phyloP scores from a whole-genome alignment of 2,329 filamentous ascomycete genomes.

The Eurotiales sp. region DNA sequence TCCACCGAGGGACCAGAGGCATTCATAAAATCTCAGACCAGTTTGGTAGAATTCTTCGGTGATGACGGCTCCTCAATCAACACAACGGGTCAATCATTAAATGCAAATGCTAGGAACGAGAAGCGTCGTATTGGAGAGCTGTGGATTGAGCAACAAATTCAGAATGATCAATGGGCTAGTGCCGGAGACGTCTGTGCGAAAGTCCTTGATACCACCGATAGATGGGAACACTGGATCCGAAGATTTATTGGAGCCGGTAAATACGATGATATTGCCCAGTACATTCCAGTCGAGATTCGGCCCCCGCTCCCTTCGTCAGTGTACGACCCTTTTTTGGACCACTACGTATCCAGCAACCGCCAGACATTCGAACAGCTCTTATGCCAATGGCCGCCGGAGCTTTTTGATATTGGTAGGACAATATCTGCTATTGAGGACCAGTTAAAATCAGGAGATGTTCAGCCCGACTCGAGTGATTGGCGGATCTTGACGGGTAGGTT shows the following conservation, averaged over 20 bases:
- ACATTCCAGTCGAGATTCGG: conserved; percentile 74
- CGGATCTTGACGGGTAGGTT: conserved; percentile 81
- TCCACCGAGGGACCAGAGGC: conserved; percentile 31
- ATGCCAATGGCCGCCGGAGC: conserved; percentile 75
- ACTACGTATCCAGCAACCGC: conserved; percentile 80
- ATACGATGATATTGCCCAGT: conserved; percentile 83
- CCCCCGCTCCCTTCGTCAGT: conserved; percentile 76
- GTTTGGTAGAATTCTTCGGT: conserved; percentile 64
- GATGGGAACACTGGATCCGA: conserved; percentile 97
- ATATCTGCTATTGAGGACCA: conserved; percentile 77
- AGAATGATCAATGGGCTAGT: conserved; percentile 66
- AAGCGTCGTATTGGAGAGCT: conserved; percentile 88
- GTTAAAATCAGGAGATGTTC: conserved; percentile 69
- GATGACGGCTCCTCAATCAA: conserved; percentile 66
- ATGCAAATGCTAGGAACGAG: conserved; percentile 73
- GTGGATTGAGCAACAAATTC: conserved; percentile 84
- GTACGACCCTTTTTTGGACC: conserved; percentile 83
- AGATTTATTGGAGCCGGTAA: conserved; percentile 80
- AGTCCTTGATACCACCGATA: conserved; percentile 71
- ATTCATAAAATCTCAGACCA: conserved; percentile 36
- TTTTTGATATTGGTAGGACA: conserved; percentile 76
- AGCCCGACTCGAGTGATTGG: conserved; percentile 82
- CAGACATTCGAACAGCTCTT: conserved; percentile 72
- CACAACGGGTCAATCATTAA: conserved; percentile 54
- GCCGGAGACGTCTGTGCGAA: conserved; percentile 79